These are phyloP conservation scores for Colletotrichum cordylinicola DNA, from an alignment of 2,329 filamentous ascomycete species.

Conservation along the genomic window DNA sequence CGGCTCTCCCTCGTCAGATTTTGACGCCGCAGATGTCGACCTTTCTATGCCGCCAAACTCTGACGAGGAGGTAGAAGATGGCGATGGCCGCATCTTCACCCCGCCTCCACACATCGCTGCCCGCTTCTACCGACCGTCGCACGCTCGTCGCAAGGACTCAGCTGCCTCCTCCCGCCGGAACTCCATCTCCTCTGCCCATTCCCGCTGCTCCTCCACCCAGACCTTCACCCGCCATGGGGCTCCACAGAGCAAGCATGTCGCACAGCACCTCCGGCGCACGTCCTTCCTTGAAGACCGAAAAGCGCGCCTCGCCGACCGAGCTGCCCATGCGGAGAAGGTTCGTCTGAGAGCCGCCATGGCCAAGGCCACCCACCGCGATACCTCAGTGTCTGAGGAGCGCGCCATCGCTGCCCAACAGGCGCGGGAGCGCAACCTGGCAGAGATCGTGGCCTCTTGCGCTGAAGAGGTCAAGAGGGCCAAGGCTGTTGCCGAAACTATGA, in stretches of 20 bases:
- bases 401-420: constrained; percentile 80
- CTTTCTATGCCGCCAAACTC: constrained; percentile 41
- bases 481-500: constrained; percentile 81
- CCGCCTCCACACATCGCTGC: constrained; percentile 80
- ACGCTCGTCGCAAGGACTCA: constrained; percentile 74
- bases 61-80: constrained; percentile 38
- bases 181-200: constrained; percentile 78
- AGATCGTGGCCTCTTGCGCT: constrained; percentile 81
- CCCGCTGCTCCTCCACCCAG: constrained; percentile 67
- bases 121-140: constrained; percentile 74
- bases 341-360: constrained; percentile 76
- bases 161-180: constrained; percentile 81
- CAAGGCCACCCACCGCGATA: constrained; percentile 71
- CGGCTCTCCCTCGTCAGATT: constrained; percentile 31
- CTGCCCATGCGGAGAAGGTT: constrained; percentile 84
- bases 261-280: constrained; percentile 79
- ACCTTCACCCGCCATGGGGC: constrained; percentile 56
- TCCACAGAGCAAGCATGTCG: constrained; percentile 79
- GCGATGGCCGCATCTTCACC: constrained; percentile 50
- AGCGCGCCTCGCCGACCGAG: constrained; percentile 78
- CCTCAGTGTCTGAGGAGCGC: constrained; percentile 74
- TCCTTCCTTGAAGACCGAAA: constrained; percentile 84
- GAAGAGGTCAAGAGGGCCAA: constrained; percentile 85
- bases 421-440: constrained; percentile 79
- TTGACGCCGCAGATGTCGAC: constrained; percentile 36